Conservation (phyloP, 192 early-diverging fungal species). For the Nowakowskiella sp. region DNA sequence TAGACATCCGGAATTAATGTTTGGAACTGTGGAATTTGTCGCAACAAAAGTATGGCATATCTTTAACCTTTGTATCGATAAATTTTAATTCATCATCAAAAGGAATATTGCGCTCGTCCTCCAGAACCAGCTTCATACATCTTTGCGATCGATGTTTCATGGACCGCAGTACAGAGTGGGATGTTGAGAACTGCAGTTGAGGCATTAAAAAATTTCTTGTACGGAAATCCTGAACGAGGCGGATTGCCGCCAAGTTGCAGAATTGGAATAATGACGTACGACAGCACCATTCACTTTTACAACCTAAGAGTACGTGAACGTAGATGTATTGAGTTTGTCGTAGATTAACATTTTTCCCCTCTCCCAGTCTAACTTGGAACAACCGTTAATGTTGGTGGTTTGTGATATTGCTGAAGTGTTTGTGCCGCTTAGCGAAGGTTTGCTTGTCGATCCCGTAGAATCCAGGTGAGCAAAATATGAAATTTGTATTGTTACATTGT, state of each 20-base stretch:
- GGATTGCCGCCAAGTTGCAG: slow-evolving; percentile 48
- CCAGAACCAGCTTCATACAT: slow-evolving; percentile 69
- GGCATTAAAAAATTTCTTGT: slow-evolving; percentile 62
- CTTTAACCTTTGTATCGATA: not conserved
- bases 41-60: slow-evolving; percentile 51
- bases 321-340: not conserved
- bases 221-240: slow-evolving; percentile 28
- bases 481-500: slow-evolving; percentile 3
- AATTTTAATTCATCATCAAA: not conserved
- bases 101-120: slow-evolving; percentile 59
- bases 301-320: slow-evolving; percentile 61
- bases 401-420: slow-evolving; percentile 88
- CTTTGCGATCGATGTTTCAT: slow-evolving; percentile 94
- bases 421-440: slow-evolving; percentile 85
- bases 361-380: slow-evolving; percentile 63
- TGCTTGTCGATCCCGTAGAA: slow-evolving; percentile 78
- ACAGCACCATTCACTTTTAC: slow-evolving; percentile 89
- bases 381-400: slow-evolving; percentile 91
- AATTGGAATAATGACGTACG: slow-evolving; percentile 87
- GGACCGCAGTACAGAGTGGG: slow-evolving; percentile 76
- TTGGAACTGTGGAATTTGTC: slow-evolving; percentile 85
- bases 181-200: slow-evolving; percentile 61
- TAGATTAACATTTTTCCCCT: not conserved
- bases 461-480: slow-evolving; percentile 41
- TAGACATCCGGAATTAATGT: slow-evolving; percentile 77